A percentile compares a stretch with the other conserved stretches of the same genome.
These are phyloP conservation scores for Tolypocladium album DNA, from an alignment of 2,329 filamentous ascomycete species.

Conservation along the genomic window DNA sequence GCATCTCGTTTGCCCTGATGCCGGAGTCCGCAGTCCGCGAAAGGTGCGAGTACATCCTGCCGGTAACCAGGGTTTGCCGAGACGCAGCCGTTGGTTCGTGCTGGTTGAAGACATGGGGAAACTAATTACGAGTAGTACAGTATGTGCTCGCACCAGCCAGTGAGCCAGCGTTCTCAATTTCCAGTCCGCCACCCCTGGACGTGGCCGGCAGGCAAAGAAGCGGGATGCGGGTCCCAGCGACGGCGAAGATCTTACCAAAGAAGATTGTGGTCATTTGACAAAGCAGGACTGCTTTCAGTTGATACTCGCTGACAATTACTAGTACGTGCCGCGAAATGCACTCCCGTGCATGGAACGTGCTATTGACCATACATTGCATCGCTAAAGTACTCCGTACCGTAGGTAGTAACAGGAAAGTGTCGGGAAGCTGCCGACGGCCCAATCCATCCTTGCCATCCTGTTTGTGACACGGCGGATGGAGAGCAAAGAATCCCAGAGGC, in stretches of 20 bases:
- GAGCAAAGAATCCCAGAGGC: too few species aligned
- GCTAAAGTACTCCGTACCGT: too few species aligned
- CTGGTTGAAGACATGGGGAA: neutral
- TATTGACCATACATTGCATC: too few species aligned
- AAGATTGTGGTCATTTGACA: neutral
- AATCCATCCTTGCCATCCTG: too few species aligned
- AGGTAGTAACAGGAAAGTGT: too few species aligned
- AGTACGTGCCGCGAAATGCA: too few species aligned
- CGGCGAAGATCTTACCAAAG: neutral
- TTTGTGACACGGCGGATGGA: too few species aligned
- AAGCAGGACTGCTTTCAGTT: neutral
- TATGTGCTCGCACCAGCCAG: neutral
- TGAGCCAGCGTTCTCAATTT: neutral
- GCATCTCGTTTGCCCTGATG: too few species aligned
- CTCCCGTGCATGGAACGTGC: too few species aligned
- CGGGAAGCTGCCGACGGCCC: too few species aligned
- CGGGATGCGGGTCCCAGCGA: neutral
- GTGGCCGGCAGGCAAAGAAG: neutral
- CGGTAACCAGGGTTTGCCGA: neutral
- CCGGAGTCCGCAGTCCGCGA: too few species aligned
- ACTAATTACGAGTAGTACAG: too few species aligned
- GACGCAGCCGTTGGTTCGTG: neutral
- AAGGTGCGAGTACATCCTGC: neutral
- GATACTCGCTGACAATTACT: neutral
- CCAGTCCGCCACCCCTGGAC: neutral